Base-by-base conservation (phyloP, 306 rosid genomes). In the Cicer cuneatum region DNA sequence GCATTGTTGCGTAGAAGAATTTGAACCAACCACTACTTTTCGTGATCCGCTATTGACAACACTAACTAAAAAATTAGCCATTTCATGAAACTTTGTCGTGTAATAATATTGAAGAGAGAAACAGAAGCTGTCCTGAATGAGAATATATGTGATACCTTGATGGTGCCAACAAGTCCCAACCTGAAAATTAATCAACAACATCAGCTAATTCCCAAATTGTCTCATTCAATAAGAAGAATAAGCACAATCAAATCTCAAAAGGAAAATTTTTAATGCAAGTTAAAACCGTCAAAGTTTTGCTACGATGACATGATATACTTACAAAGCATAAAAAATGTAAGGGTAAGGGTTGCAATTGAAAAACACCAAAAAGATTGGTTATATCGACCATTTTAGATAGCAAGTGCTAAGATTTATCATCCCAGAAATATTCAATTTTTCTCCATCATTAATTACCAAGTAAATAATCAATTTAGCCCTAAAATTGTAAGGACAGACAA, bases 121-220 rank as follows among this genome's bases (percentile, higher is more conserved):
- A 18, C 7, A 41, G 24, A 13, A 14, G 38, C 38, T 10, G 41
- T 33, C 41, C 58, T 0, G 39, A 63, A 54, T 14, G 29, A 58
- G 60, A 69, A 64, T 29, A 64, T 29, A 70, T 15, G 47, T 19
- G 84, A 42, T 91, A 91, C 97, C 98, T 93, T 93, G 71, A 91
- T 93, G 78, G 97, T 89, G 45, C 96, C 94, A 78, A 90, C 97
- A 51, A 94, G 96, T 64, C 93, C 97, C 90, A 94, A 90, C 93
- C 99, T 94, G 92, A 80, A 88, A 91, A 72, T 58, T 29, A 45
- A 85, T 63, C 72, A 71, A 78, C 51, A 19, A 11, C 66, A 81
- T 89, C 69, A 89, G 89, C 63, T 5, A 78, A 58, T 45, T 53
- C 10, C 11, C 15, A 69, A 74, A 73, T 13, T 13, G 12, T 19